phyloP scores from a whole-genome alignment of 2,329 filamentous ascomycete genomes.

The Aureobasidium sp. region DNA sequence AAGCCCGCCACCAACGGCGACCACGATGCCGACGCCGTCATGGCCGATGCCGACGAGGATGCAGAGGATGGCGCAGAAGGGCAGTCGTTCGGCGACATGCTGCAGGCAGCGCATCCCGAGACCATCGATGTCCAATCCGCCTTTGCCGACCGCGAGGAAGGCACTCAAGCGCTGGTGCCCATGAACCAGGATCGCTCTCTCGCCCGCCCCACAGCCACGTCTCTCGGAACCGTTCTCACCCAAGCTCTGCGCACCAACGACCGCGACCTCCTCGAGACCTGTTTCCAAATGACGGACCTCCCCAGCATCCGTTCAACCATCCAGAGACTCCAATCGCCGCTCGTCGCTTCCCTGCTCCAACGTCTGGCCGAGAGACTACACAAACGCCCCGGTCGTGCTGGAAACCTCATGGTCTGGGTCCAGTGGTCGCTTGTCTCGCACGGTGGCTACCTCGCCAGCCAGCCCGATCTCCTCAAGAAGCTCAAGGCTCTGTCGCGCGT shows the following conservation, averaged over 20 bases:
- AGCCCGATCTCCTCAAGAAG: constrained; percentile 71
- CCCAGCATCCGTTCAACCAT: constrained; percentile 79
- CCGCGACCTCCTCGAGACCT: constrained; percentile 79
- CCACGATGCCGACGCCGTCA: constrained; percentile 17
- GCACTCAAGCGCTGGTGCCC: constrained; percentile 36
- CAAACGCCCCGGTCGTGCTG: constrained; percentile 77
- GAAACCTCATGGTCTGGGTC: constrained; percentile 87
- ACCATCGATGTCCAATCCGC: constrained; percentile 66
- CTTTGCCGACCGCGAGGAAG: constrained; percentile 34
- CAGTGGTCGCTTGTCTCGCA: constrained; percentile 91
- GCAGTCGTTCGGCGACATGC: constrained; percentile 80
- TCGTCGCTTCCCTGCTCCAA: constrained; percentile 69
- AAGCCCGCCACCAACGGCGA: constrained; percentile 7
- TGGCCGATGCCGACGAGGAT: constrained; percentile 22
- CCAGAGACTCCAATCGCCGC: constrained; percentile 75
- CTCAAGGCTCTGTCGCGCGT: constrained; percentile 76
- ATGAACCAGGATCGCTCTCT: constrained; percentile 39
- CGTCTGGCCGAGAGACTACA: constrained; percentile 83
- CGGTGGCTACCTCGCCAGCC: constrained; percentile 79
- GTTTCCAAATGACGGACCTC: constrained; percentile 70
- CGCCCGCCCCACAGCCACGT: constrained; percentile 61
- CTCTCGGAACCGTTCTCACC: constrained; percentile 82
- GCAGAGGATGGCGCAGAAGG: constrained; percentile 33
- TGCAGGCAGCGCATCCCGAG: constrained; percentile 59
- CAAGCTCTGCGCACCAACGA: constrained; percentile 93